Percentiles rank a stretch among this genome's conserved stretches.
phyloP scores from a whole-genome alignment of 345 rosid genomes.

The Murraya paniculata region DNA sequence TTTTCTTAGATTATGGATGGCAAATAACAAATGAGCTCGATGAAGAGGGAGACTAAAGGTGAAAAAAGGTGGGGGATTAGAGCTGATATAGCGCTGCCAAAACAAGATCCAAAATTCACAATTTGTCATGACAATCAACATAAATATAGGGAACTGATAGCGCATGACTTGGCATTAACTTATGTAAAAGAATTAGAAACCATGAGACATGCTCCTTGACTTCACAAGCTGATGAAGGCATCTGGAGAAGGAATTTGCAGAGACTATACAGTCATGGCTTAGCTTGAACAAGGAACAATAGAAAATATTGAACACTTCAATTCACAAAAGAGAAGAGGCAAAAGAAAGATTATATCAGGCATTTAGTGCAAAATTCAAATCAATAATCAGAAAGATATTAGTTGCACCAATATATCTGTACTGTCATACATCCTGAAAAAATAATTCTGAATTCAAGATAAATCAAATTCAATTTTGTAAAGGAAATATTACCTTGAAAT shows the following conservation, averaged over 20 bases:
- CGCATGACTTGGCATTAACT: neutral
- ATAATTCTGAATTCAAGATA: neutral
- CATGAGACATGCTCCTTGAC: neutral
- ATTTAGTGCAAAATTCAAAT: neutral
- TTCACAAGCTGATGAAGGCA: neutral
- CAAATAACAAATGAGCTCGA: neutral
- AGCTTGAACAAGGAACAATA: neutral
- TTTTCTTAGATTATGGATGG: neutral
- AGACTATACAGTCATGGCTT: neutral
- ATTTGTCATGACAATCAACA: neutral
- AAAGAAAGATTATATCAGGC: neutral
- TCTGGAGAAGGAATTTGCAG: neutral
- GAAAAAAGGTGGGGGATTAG: neutral
- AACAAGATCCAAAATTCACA: neutral
- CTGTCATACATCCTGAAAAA: neutral
- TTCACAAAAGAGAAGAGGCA: neutral
- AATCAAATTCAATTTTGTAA: neutral
- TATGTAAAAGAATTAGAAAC: neutral
- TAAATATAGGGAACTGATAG: neutral
- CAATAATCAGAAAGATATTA: neutral
- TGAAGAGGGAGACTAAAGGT: neutral
- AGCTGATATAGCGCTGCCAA: neutral
- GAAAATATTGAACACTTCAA: neutral
- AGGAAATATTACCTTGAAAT: slow-evolving; percentile 52
- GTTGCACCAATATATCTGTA: neutral